phyloP scores from a whole-genome alignment of 164 flowering plant species.

The Vitis rupestris region DNA sequence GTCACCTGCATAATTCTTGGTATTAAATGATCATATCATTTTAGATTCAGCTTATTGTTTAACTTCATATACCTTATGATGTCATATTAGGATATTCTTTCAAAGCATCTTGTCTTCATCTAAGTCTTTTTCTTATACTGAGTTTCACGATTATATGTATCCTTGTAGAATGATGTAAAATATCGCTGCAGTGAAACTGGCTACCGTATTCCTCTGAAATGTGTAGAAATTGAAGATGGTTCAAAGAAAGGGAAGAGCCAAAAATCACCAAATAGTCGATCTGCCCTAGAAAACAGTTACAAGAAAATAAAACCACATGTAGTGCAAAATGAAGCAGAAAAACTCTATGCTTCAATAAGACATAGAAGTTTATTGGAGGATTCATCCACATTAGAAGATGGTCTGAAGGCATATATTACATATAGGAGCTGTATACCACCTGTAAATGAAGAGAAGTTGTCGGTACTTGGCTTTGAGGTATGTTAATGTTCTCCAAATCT shows the following conservation, averaged over 20 bases:
- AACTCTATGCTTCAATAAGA: slow-evolving; percentile 16
- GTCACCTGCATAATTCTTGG: too few relatives aligned
- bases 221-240: slow-evolving; percentile 38
- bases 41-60: too few relatives aligned
- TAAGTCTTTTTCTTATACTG: background rate
- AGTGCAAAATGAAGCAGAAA: slow-evolving; percentile 13
- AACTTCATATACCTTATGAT: too few relatives aligned
- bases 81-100: too few relatives aligned
- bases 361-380: slow-evolving; percentile 44
- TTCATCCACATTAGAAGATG: slow-evolving; percentile 30
- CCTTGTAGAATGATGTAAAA: slow-evolving; percentile 57
- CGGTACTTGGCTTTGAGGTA: slow-evolving; percentile 93
- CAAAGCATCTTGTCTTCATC: too few relatives aligned
- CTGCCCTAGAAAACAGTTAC: slow-evolving; percentile 34
- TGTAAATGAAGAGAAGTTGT: slow-evolving; percentile 65
- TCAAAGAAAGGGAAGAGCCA: slow-evolving; percentile 25
- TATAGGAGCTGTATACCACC: slow-evolving; percentile 87
- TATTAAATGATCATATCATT: too few relatives aligned
- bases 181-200: slow-evolving; percentile 97
- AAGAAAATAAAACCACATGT: slow-evolving; percentile 12
- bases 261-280: slow-evolving; percentile 38
- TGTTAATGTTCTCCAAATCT: background rate
- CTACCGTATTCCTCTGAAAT: slow-evolving; percentile 80
- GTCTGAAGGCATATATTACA: slow-evolving; percentile 52
- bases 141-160: background rate